Conservation (phyloP, 1,139 yeast species). For the Yamadazyma epiphylla region DNA sequence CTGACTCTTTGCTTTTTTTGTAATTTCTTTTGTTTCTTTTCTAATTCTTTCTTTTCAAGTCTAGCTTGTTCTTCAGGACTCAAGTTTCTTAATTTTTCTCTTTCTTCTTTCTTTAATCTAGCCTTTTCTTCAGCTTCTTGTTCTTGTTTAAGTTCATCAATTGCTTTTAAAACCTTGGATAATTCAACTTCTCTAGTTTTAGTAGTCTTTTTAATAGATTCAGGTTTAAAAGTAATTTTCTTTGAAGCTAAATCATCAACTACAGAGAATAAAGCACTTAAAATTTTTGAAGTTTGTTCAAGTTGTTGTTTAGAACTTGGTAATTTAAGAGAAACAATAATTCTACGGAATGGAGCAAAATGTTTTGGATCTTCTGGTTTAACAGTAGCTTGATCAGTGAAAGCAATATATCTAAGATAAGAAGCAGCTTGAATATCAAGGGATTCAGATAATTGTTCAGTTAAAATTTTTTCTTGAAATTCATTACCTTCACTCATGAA, state of each 20-base stretch:
- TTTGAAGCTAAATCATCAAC: conserved; percentile 51
- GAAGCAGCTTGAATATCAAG: conserved; percentile 48
- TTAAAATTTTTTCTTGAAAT: conserved; percentile 62
- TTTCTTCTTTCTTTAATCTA: conserved; percentile 62
- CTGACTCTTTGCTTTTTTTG: conserved; percentile 40
- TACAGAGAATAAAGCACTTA: conserved; percentile 49
- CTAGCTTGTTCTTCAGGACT: conserved; percentile 74
- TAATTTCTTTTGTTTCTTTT: conserved; percentile 40
- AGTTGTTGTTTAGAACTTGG: conserved; percentile 44
- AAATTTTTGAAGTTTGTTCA: conserved; percentile 43
- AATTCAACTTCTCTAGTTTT: conserved; percentile 71
- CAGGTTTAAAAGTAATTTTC: conserved; percentile 53
- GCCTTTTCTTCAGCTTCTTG: conserved; percentile 65
- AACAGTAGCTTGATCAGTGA: conserved; percentile 76
- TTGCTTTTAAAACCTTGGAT: conserved; percentile 52
- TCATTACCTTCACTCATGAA: conserved; percentile 90
- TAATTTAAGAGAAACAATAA: conserved; percentile 48
- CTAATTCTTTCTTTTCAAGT: conserved; percentile 60
- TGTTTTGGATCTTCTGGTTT: conserved; percentile 59
- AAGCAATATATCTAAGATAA: conserved; percentile 58
- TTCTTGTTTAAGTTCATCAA: conserved; percentile 64
- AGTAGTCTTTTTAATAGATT: conserved; percentile 69
- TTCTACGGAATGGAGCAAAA: conserved; percentile 51
- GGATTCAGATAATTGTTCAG: conserved; percentile 45
- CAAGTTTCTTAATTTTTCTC: conserved; percentile 51